These are phyloP conservation scores for Gossypium raimondii DNA, from an alignment of 345 rosid genomes.

Conservation along the genomic window DNA sequence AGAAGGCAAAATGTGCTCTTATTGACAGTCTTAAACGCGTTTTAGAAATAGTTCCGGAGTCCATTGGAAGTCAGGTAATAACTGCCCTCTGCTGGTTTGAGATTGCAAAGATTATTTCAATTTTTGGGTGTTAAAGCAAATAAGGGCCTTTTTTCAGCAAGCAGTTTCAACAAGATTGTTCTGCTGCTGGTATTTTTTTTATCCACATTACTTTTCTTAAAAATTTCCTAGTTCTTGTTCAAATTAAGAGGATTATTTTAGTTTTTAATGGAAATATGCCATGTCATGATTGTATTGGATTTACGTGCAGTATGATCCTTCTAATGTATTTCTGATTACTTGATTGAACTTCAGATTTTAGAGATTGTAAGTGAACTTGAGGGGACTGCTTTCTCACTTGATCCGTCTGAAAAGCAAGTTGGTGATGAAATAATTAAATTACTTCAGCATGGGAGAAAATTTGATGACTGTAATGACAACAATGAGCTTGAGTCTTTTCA, in stretches of 20 bases:
- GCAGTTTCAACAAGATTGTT: not conserved
- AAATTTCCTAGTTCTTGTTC: not conserved
- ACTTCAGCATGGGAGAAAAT: conserved; percentile 90
- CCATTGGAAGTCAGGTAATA: conserved; percentile 77
- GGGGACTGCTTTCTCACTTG: conserved; percentile 53
- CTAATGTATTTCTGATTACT: conserved; percentile 1
- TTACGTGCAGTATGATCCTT: not conserved
- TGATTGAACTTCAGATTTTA: conserved; percentile 54
- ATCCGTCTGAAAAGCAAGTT: conserved; percentile 81
- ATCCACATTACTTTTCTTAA: not conserved
- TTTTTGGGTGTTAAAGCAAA: not conserved
- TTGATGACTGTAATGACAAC: conserved; percentile 50
- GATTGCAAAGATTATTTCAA: not conserved
- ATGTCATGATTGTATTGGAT: not conserved
- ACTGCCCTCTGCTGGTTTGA: not conserved
- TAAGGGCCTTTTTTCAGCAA: not conserved
- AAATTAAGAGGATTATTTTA: not conserved
- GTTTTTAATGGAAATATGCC: not conserved
- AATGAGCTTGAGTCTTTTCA: conserved; percentile 85
- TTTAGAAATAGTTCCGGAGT: conserved; percentile 85
- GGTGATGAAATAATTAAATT: conserved; percentile 81
- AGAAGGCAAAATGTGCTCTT: conserved; percentile 69
- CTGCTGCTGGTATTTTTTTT: not conserved
- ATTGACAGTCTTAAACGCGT: conserved; percentile 82
- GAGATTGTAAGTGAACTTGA: conserved; percentile 81